Evolutionary conservation across 805 yeast species (phyloP), one percentile per base, ranked within the genome.

Genomic region (Tetrapisispora arboricola): DNA sequence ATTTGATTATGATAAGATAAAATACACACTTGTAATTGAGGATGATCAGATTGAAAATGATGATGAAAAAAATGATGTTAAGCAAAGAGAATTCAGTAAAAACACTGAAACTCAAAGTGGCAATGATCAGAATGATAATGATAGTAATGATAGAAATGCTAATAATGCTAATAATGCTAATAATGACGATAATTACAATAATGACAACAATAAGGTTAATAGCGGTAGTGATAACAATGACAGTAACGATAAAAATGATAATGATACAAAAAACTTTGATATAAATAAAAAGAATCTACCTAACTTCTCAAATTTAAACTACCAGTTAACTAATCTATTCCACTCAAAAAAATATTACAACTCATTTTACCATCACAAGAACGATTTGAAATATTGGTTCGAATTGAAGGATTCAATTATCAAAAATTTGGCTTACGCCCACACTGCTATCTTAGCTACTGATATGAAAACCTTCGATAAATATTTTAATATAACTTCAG

Each of bases 331-430:
- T 11, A 33, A 33, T 24, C 17, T 33, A 16, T 33, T 21, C 11
- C 18, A 20, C 9, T 33, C 67, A 68, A 5, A 33, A 24, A 33
- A 33, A 33, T 33, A 33, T 33, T 10, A 10, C n/a, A 69, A 62
- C 10, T 46, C 75, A 9, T 81, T 80, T 54, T 79, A 78, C 53
- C 67, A 67, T 42, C 78, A 78, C 43, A 71, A 77, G 11, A 59
- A 72, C 10, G 90, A 83, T 54, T 63, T 80, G 19, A 62, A 67
- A 17, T 65, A 67, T 10, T 83, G 90, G 90, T 64, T 73, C 3
- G 75, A 70, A 18, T 56, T 80, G 31, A 64, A 67, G 33, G 72
- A 70, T 37, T 64, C 68, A 6, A 68, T 78, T 36, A 57, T 67
- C 13, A 70, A 64, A 47, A 65, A 73, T 35, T 58, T 78, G 12